Evolutionary conservation across 768 basidiomycete genomes (phyloP), one percentile per base, ranked within the genome.

Genomic region (Boletus subcaerulescens): DNA sequence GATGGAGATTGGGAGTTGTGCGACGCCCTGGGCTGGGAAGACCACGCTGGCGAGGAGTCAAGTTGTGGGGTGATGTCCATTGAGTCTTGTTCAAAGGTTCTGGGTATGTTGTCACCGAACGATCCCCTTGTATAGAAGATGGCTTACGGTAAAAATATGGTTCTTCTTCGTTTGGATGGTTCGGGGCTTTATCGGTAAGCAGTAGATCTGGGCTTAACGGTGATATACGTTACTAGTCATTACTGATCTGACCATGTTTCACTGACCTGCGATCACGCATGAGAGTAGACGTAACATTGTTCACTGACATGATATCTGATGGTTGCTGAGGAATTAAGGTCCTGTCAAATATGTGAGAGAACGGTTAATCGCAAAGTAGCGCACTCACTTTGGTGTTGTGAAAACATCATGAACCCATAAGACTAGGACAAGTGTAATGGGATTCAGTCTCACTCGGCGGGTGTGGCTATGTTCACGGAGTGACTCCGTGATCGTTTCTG

Each of bases 401-500:
- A 61, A 55, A 32, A 35, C 42, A 51, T 56, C 59, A n/a, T 48
- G 29, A 24, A 17, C 12, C 3, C 32, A 40, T 24, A 35, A 20
- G 22, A 39, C 43, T 4, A 0, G 13, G 15, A 18, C 4, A 5
- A 0, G 26, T 22, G 24, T 12, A 0, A 24, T 42, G 63, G 14
- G 26, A 26, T 9, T 26, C 41, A 40, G 12, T 24, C 62, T 64
- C 36, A 71, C 70, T 70, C 70, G 39, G 40, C 42, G 0, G 64
- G 65, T 2, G 62, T 59, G 17, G 24, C 43, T n/a, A 36, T 36
- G 33, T 58, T 59, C 38, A 49, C 17, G n/a, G 65, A 70, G 48
- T 49, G 31, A 41, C 61, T 66, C 9, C 54, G 64, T n/a, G 51
- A 41, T 49, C 70, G 61, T 54, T 71, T 71, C 22, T 52, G 56